Base-by-base conservation (phyloP, 768 basidiomycete genomes). In the Leccinellum rugosiceps region DNA sequence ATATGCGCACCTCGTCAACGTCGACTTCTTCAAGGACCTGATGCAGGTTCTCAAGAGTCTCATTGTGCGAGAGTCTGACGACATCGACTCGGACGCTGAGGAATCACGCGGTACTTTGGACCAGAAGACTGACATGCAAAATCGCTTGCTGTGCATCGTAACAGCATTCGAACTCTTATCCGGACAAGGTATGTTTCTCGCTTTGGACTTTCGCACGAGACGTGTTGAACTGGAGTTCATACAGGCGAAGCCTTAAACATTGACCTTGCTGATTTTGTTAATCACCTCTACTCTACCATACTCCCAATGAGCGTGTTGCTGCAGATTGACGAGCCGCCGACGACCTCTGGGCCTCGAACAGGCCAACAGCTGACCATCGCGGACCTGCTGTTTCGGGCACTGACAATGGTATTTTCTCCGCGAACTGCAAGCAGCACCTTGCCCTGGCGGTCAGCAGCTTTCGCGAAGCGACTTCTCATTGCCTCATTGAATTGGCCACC, bases 1-100 rank as follows among this genome's bases (percentile, higher is more conserved):
- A 75, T 98, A 92, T 68, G 89, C 96, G 1, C 97, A 98, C 70
- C 83, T 98, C 57, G 94, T 99, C 72, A 99, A 97, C 73, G 83
- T 98, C 64, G 95, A 99, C 72, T 98, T 99, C 76, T 99, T 98
- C 84, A 87, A 88, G 67, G 97, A 99, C 75, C 79, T 99, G 48
- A 82, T 99, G 78, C 79, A 83, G 53, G 92, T 94, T 6, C 78
- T 99, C 32, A 90, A 90, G 74, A 80, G 80, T 57, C 81, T 95
- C 57, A 84, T 95, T 65, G 67, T 76, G 52, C 83, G 83, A 59
- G 77, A 80, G 43, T 59, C 61, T 44, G 76, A 77, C 47, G 74
- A 75, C 56, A 74, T 76, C 28, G 74, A 77, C n/a, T 74, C 72
- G 25, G 75, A 71, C 48, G 72, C 73, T 48, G 72, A 70, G 26